Evolutionary conservation across 768 basidiomycete genomes (phyloP), one percentile per base, ranked within the genome.

Genomic region (Tylopilus sp.): DNA sequence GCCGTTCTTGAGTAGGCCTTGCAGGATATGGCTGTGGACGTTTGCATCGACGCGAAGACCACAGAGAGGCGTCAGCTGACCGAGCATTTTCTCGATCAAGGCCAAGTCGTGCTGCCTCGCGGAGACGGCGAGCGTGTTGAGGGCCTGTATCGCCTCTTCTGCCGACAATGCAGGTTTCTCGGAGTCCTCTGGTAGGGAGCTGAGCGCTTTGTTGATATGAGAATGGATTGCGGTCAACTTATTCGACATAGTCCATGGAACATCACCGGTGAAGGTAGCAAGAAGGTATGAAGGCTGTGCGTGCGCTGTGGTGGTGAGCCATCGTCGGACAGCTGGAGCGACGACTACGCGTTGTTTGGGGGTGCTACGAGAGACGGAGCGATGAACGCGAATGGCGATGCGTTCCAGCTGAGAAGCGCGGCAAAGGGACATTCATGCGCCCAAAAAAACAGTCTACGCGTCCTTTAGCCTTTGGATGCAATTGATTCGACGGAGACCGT

Each of bases 351-450:
- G 55, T 46, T 40, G 57, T 41, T 44, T 57, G 45, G 45, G 38
- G 22, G 50, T 51, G 47, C 47, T 42, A 30, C 43, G 52, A 47
- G 47, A 13, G 51, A 55, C 56, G 13, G 62, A 58, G 48, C 67
- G 67, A 48, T 49, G 57, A 53, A 63, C 58, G 52, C 28, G 47
- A 46, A 64, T 49, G 44, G 62, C 65, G 46, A 65, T 58, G 21
- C 64, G 62, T 53, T 66, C 66, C 12, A 69, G 33, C 15, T 62
- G 67, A 60, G 58, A 71, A 74, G 61, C 75, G 67, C 72, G 63
- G 39, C 58, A 38, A 45, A 76, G 66, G 76, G 74, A 81, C 81
- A 86, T 85, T 82, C 84, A 86, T 82, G 71, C 80, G 70, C 57
- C 48, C 53, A 47, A 48, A 51, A 48, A 51, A 31, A 12, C 57